Conservation (phyloP, 2,329 filamentous ascomycete genomes). For the Orbilia brochopaga region DNA sequence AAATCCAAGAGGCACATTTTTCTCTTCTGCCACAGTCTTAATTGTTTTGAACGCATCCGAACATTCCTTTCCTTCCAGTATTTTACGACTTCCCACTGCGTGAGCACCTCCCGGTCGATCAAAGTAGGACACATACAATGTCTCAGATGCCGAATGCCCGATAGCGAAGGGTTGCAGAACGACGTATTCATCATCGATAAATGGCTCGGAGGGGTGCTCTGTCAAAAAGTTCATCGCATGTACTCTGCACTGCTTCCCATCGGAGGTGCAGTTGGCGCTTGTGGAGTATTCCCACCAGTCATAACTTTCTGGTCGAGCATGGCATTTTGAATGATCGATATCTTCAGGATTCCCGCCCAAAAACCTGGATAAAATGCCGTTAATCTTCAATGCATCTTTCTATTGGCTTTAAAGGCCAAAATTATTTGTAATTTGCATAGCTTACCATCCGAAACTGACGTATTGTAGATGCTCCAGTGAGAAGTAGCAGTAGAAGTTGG, state of each 20-base stretch:
- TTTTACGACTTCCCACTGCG: slow-evolving; percentile 22
- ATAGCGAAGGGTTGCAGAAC: slow-evolving; percentile 29
- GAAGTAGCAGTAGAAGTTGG: slow-evolving; percentile 34
- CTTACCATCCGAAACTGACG: slow-evolving; percentile 30
- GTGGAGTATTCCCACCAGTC: slow-evolving; percentile 34
- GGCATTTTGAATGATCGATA: slow-evolving; percentile 16
- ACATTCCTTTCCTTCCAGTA: slow-evolving; percentile 14
- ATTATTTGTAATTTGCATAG: not conserved
- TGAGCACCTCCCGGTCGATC: slow-evolving; percentile 25
- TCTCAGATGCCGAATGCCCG: slow-evolving; percentile 15
- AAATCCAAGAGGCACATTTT: slow-evolving; percentile 13
- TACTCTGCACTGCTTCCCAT: slow-evolving; percentile 24
- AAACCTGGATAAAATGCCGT: slow-evolving; percentile 13
- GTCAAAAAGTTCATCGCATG: slow-evolving; percentile 18
- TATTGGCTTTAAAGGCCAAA: not conserved
- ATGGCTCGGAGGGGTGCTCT: slow-evolving; percentile 4
- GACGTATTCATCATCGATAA: slow-evolving; percentile 30
- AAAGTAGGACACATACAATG: slow-evolving; percentile 28
- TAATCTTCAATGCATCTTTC: not conserved
- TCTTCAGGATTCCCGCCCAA: slow-evolving; percentile 18
- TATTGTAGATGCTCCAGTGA: slow-evolving; percentile 25
- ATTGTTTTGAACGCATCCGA: slow-evolving; percentile 14
- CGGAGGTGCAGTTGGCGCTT: slow-evolving; percentile 16
- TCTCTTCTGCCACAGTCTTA: slow-evolving; percentile 13
- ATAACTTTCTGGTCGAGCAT: slow-evolving; percentile 16